Evolutionary conservation across 2,329 filamentous ascomycete species (phyloP).

Genomic region (Immersiporthe knoxdaviesiana): DNA sequence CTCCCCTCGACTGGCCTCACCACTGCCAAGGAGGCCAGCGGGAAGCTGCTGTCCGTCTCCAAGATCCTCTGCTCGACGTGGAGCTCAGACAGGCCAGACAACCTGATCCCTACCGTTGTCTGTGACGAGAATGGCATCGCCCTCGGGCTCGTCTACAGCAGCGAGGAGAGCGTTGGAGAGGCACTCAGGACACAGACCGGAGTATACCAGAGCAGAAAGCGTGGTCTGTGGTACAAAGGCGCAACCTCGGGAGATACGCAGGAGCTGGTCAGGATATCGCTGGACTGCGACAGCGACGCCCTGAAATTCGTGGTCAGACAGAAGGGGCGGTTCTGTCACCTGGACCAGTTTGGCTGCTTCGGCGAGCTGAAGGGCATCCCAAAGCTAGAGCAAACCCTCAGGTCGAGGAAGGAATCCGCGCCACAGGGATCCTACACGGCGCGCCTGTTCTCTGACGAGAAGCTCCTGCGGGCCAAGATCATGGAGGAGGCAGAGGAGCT

Average conservation of each 20-base stretch:
- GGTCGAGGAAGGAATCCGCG: slow-evolving; percentile 78
- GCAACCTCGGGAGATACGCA: slow-evolving; percentile 93
- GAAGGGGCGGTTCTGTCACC: slow-evolving; percentile 90
- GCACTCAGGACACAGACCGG: slow-evolving; percentile 77
- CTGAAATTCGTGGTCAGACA: slow-evolving; percentile 88
- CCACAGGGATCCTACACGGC: slow-evolving; percentile 93
- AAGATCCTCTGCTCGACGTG: slow-evolving; percentile 75
- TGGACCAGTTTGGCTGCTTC: slow-evolving; percentile 91
- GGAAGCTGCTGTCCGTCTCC: slow-evolving; percentile 68
- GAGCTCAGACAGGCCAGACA: slow-evolving; percentile 80
- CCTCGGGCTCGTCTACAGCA: slow-evolving; percentile 92
- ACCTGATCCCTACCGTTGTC: slow-evolving; percentile 86
- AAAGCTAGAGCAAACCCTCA: slow-evolving; percentile 83
- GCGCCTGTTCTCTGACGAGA: slow-evolving; percentile 86
- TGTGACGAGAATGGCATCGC: slow-evolving; percentile 85
- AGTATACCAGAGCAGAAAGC: slow-evolving; percentile 95
- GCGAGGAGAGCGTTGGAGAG: slow-evolving; percentile 84
- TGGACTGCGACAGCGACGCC: slow-evolving; percentile 94
- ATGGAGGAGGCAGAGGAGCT: slow-evolving; percentile 98
- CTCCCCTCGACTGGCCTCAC: slow-evolving; percentile 73
- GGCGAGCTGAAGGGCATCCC: slow-evolving; percentile 81
- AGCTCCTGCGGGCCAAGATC: slow-evolving; percentile 90
- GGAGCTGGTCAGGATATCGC: slow-evolving; percentile 78
- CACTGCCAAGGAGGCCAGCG: slow-evolving; percentile 63
- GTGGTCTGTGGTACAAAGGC: slow-evolving; percentile 96